These are phyloP conservation scores for Hymenochaete sp. DNA, from an alignment of 1,284 basidiomycete species.

Conservation along the genomic window DNA sequence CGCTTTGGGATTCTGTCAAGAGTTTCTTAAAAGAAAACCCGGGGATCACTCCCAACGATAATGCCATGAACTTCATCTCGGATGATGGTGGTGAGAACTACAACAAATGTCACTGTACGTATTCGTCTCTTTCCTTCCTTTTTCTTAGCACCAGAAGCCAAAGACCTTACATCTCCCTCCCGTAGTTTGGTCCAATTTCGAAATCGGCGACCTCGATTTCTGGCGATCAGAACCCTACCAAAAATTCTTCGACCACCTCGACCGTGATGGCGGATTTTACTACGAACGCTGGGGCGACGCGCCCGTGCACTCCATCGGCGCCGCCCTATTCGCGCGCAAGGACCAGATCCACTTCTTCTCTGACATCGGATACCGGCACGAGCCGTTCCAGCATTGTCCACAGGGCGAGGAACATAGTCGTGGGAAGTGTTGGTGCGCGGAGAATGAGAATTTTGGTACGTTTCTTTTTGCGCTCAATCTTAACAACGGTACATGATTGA, in stretches of 20 bases:
- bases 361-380: conserved; percentile 58
- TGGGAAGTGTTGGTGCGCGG: conserved; percentile 65
- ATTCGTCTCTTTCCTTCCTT: background rate
- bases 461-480: conserved; percentile 1
- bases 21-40: conserved; percentile 76
- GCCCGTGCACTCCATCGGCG: conserved; percentile 82
- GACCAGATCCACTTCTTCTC: conserved; percentile 80
- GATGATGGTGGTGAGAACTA: conserved; percentile 74
- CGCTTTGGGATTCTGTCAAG: conserved; percentile 74
- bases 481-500: conserved; percentile 1
- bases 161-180: background rate
- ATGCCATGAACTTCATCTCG: conserved; percentile 75
- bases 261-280: conserved; percentile 84
- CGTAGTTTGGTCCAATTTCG: conserved; percentile 85
- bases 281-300: conserved; percentile 94
- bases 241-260: conserved; percentile 82
- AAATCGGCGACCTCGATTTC: conserved; percentile 78
- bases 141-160: background rate
- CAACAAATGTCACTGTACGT: conserved; percentile 82
- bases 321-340: conserved; percentile 70
- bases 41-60: conserved; percentile 56
- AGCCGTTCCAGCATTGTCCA: conserved; percentile 77
- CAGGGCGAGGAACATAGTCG: conserved; percentile 46
- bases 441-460: conserved; percentile 55
- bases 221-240: conserved; percentile 78